Base-by-base conservation (phyloP, 345 rosid genomes). In the Euphorbia tirucalli region DNA sequence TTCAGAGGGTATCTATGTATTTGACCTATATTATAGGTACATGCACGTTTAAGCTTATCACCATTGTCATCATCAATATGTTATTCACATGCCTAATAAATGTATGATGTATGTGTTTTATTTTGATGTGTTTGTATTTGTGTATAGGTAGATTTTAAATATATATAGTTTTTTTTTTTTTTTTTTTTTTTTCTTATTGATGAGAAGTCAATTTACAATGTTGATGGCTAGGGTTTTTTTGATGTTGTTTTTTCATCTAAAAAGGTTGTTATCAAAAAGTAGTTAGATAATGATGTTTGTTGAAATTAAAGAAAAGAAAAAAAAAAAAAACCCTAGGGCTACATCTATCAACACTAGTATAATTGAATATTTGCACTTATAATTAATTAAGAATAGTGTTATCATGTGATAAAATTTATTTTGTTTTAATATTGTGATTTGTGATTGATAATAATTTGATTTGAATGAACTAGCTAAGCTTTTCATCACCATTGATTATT, bases 201-300 rank as follows among this genome's bases (percentile, higher is more conserved):
- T 65, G 71, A 78, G 71, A 69, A 66, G 82, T 75, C 83, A 68
- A 70, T 75, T 27, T 48, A 14, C 41, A 72, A 55, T 22, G 67
- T 78, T 81, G 80, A 75, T 65, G 55, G 50, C 28, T 58, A 52
- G 31, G 79, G 66, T 70, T 35, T 3, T 1, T 68, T 74, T 75
- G 85, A 83, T 79, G 82, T 71, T 65, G 71, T 60, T 70, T 75
- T 80, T 70, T 22, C 71, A 81, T 79, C 85, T 83, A 59, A 65
- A 50, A 71, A 65, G 15, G 82, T 85, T 73, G 69, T 81, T 41
- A 78, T 86, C 87, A 78, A 70, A 35, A 68, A 71, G 84, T 81
- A 74, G 87, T 28, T 66, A 74, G 87, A 88, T 69, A 79, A 55
- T 65, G 87, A 84, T 74, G 75, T 82, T 41, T 77, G 74, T 81